Percentiles rank a stretch among this genome's conserved stretches.
phyloP scores from a whole-genome alignment of 176 grass and related monocot species.

The Avena atlantica region DNA sequence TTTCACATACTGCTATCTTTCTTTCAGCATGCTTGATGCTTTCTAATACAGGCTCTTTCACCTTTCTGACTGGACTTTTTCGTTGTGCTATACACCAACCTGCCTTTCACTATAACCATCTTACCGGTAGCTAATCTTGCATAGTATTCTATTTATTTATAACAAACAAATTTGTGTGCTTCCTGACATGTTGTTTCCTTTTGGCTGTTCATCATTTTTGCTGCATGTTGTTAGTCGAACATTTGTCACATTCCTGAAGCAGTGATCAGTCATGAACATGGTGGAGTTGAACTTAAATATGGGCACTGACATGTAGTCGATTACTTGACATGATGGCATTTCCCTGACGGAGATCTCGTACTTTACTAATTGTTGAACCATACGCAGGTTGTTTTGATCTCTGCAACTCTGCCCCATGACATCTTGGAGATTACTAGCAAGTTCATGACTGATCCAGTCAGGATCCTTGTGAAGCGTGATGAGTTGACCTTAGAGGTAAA shows the following conservation, averaged over 20 bases:
- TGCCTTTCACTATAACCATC: background rate
- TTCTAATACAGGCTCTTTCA: background rate
- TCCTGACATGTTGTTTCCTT: background rate
- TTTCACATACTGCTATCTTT: background rate
- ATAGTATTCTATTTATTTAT: background rate
- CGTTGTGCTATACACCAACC: background rate
- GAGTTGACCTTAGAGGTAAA: constrained; percentile 97
- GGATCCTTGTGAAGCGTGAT: constrained; percentile 99
- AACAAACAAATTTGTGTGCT: background rate
- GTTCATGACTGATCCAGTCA: constrained; percentile 95
- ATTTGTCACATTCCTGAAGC: background rate
- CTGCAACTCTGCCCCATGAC: constrained; percentile 92
- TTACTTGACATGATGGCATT: background rate
- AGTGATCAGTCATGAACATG: background rate
- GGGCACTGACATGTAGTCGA: background rate
- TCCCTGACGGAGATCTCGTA: background rate
- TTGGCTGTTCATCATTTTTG: background rate
- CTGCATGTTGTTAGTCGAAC: background rate
- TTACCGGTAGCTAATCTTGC: background rate
- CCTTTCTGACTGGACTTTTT: background rate
- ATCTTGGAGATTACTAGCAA: constrained; percentile 96
- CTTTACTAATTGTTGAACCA: background rate
- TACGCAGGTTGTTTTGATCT: constrained; percentile 78
- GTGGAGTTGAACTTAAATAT: background rate
- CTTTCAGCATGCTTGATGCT: background rate